Evolutionary conservation across 345 rosid genomes (phyloP).

Genomic region (Citrus trifoliata): DNA sequence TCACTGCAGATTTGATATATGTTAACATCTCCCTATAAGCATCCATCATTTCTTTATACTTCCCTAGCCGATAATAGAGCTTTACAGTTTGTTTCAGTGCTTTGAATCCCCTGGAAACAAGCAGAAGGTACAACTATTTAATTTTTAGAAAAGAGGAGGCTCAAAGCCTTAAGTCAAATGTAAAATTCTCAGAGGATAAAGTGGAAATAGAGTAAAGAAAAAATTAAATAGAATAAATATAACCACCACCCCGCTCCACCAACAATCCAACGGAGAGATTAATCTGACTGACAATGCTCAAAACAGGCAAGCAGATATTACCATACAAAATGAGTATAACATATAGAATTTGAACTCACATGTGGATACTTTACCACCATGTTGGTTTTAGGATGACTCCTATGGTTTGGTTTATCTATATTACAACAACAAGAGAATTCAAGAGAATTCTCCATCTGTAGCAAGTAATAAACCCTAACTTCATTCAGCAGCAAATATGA

Average conservation of each 20-base stretch:
- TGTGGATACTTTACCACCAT: not conserved
- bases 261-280: not conserved
- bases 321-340: not conserved
- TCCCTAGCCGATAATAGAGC: conserved; percentile 89
- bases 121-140: not conserved
- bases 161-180: not conserved
- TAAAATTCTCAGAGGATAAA: not conserved
- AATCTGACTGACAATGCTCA: not conserved
- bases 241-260: not conserved
- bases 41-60: conserved; percentile 92
- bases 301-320: not conserved
- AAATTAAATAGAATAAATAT: not conserved
- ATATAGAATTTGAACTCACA: not conserved
- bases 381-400: not conserved
- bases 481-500: not conserved
- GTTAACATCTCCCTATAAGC: conserved; percentile 93
- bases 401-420: not conserved
- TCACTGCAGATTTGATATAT: conserved; percentile 95
- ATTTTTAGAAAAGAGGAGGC: not conserved
- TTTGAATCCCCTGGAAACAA: conserved; percentile 84
- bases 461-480: not conserved
- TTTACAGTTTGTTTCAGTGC: conserved; percentile 97
- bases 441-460: not conserved
- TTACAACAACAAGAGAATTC: not conserved
- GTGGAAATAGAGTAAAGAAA: not conserved